phyloP scores from a whole-genome alignment of 805 yeast species.

The Pichia eremophila region DNA sequence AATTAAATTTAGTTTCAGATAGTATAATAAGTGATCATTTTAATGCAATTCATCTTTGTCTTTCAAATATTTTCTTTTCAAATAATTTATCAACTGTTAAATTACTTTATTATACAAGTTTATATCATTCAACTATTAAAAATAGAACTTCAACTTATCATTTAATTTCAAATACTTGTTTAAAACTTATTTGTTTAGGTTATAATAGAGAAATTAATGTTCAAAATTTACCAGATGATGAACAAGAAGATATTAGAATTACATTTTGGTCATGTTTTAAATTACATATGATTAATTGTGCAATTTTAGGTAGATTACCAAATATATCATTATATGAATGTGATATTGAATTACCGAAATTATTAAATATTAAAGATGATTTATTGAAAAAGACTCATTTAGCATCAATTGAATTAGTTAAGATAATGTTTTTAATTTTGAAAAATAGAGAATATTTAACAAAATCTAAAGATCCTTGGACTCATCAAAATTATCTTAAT shows the following conservation, averaged over 20 bases:
- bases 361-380: constrained; percentile 8
- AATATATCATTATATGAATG: constrained; percentile 27
- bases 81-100: constrained; percentile 28
- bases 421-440: constrained; percentile 24
- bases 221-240: constrained; percentile 6
- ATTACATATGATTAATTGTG: constrained; percentile 25
- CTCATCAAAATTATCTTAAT: constrained; percentile 24
- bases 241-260: constrained; percentile 21
- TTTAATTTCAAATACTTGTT: constrained; percentile 27
- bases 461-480: constrained; percentile 21
- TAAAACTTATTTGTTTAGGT: constrained; percentile 31
- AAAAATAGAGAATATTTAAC: constrained; percentile 24
- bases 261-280: constrained; percentile 30
- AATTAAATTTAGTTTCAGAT: constrained; percentile 10
- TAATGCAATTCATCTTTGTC: constrained; percentile 25
- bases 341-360: constrained; percentile 24
- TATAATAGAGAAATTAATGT: constrained; percentile 25
- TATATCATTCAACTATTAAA: constrained; percentile 27
- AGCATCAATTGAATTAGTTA: constrained; percentile 20
- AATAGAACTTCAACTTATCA: constrained; percentile 32
- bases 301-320: constrained; percentile 29
- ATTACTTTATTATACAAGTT: constrained; percentile 26
- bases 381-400: constrained; percentile 14
- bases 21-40: constrained; percentile 17
- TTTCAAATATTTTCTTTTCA: constrained; percentile 26